Evolutionary conservation across 139 green algal species (phyloP).

Genomic region (Haematococcus sp.): DNA sequence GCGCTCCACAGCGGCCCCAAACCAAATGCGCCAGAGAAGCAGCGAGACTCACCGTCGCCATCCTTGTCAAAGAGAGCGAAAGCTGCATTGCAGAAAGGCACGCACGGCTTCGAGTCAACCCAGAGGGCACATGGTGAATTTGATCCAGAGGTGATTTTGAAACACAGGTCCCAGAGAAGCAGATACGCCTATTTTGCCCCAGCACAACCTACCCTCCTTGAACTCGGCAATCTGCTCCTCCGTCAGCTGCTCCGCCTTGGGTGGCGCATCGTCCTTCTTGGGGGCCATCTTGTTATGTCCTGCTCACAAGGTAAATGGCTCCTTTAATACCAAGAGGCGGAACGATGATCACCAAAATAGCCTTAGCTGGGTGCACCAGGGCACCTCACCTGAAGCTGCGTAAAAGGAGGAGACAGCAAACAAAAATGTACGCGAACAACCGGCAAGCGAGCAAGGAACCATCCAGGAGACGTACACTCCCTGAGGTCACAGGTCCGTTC

Average conservation of each 20-base stretch:
- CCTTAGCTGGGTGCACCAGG: too few species aligned
- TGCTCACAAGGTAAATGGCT: neutral
- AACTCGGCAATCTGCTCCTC: slow-evolving; percentile 55
- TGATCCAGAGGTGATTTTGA: neutral
- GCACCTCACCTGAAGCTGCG: too few species aligned
- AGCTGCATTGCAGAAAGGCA: slow-evolving; percentile 28
- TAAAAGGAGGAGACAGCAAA: too few species aligned
- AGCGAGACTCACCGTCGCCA: slow-evolving; percentile 71
- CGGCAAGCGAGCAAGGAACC: too few species aligned
- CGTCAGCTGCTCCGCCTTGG: slow-evolving; percentile 27
- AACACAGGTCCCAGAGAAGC: neutral
- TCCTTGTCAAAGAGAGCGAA: slow-evolving; percentile 95
- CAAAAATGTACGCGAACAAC: too few species aligned
- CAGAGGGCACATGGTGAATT: neutral
- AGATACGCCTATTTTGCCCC: too few species aligned
- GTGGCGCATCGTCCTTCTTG: neutral
- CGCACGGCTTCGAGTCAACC: neutral
- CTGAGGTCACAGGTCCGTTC: too few species aligned
- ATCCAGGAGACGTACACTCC: too few species aligned
- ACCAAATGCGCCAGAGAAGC: too few species aligned
- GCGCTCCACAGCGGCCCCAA: too few species aligned
- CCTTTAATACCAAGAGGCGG: too few species aligned
- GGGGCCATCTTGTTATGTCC: neutral
- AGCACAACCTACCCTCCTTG: slow-evolving; percentile 38
- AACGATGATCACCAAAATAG: too few species aligned